Evolutionary conservation across 1,284 basidiomycete species (phyloP), one percentile per base, ranked within the genome.

Genomic region (Austroboletus novae-zelandiae): DNA sequence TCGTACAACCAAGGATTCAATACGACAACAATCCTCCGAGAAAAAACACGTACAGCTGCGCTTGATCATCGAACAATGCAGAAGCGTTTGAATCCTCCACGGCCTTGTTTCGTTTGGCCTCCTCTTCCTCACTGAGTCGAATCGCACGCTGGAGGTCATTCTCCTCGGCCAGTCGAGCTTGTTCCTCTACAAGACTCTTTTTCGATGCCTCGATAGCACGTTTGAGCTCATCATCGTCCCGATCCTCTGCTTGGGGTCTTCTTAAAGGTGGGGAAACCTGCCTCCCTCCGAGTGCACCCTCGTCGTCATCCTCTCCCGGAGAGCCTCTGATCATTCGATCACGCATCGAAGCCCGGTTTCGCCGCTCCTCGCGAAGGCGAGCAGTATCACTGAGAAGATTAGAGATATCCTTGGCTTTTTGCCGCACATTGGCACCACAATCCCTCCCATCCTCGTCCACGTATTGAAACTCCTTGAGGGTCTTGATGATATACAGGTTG

Each of bases 391-490:
- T 79, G n/a, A 99, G 80, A 8, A 99, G 80, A 66, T 95, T 95
- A 36, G 94, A 96, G 70, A 99, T 98, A 65, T 99, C 97, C 71
- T 99, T 99, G 11, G 97, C 97, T 75, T 99, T 99, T 68, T 98
- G 96, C 36, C 97, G 86, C 18, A 99, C 96, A 70, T 99, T 99
- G 42, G 94, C 93, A 42, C 97, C 97, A 66, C 98, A 95, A 67
- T 99, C 97, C 71, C 98, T 97, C 53, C 89, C 91, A 49, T 89
- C 86, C 66, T 99, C 97, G 71, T 99, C 97, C 55, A 98, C 74
- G 67, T 88, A 98, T 64, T 98, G 95, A 73, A 99, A 99, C 71
- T 99, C 97, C 70, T 98, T 98, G 57, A 99, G 83, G 1, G 96
- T 99, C 78, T 99, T 99, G 82, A 99, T 86, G 64, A 99, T 84